A percentile compares a stretch with the other conserved stretches of the same genome.
Conservation (phyloP, 2,329 filamentous ascomycete genomes). For the Malbranchea zuffiana region DNA sequence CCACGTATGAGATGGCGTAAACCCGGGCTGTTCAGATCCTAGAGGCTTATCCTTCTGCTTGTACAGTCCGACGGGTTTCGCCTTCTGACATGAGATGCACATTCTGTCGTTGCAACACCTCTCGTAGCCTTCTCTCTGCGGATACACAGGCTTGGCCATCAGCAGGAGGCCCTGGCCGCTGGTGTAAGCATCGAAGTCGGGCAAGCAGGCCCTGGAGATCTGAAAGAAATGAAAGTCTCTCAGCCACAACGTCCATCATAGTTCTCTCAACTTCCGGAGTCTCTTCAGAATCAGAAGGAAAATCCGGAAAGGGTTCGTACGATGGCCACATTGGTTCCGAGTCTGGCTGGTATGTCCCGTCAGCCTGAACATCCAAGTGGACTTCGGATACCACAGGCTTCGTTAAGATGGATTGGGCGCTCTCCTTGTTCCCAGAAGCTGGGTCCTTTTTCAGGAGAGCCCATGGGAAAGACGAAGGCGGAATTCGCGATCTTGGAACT, state of each 20-base stretch:
- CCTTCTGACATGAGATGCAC: background rate
- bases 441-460: conserved; percentile 22
- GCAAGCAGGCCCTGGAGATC: conserved; percentile 27
- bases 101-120: conserved; percentile 25
- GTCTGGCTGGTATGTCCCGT: conserved; percentile 15
- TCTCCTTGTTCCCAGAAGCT: conserved; percentile 10
- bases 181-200: conserved; percentile 25
- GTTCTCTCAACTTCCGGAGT: background rate
- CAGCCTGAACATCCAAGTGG: conserved; percentile 28
- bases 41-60: too few relatives aligned
- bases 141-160: conserved; percentile 18
- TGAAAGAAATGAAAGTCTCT: conserved; percentile 16
- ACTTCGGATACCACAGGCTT: conserved; percentile 32
- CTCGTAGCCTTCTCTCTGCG: conserved; percentile 28
- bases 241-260: conserved; percentile 1
- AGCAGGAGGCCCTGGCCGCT: conserved; percentile 8
- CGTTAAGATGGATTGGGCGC: conserved; percentile 21
- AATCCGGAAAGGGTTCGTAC: too few relatives aligned
- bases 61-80: background rate
- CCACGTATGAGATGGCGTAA: too few relatives aligned
- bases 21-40: too few relatives aligned
- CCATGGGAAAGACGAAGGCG: conserved; percentile 13
- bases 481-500: conserved; percentile 15
- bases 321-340: conserved; percentile 2
- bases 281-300: too few relatives aligned